These are phyloP conservation scores for Suhomyces bokatorum DNA, from an alignment of 1,139 yeast species.

Conservation along the genomic window DNA sequence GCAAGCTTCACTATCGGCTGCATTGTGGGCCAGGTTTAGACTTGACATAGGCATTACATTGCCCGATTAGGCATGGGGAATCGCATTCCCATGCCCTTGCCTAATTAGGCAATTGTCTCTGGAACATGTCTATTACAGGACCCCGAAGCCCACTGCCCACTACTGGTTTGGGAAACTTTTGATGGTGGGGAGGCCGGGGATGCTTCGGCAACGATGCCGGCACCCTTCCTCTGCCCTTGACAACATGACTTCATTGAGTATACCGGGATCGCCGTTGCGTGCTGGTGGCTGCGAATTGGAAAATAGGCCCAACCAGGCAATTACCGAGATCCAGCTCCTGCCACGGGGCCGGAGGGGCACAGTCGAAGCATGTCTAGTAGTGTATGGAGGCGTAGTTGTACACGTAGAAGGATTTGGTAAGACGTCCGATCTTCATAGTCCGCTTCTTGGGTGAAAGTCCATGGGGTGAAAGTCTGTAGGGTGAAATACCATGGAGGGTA, in stretches of 20 bases:
- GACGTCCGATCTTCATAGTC: too few relatives aligned
- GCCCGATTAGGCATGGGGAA: conserved; percentile 23
- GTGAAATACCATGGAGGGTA: too few relatives aligned
- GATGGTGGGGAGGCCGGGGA: conserved; percentile 4
- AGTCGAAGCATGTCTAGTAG: too few relatives aligned
- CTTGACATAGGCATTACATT: conserved; percentile 14
- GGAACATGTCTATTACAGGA: neutral
- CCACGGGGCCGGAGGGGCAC: too few relatives aligned
- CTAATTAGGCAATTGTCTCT: conserved; percentile 19
- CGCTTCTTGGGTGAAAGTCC: too few relatives aligned
- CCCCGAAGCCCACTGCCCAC: neutral
- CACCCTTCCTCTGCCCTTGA: neutral
- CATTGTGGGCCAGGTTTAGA: conserved; percentile 4
- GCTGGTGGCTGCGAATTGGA: conserved; percentile 3
- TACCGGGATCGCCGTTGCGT: neutral
- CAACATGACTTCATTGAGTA: conserved; percentile 5
- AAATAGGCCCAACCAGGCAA: neutral
- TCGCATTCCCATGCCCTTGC: conserved; percentile 15
- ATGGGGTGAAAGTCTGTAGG: too few relatives aligned
- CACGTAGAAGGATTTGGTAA: too few relatives aligned
- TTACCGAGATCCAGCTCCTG: neutral
- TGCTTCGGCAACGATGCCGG: neutral
- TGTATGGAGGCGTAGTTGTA: too few relatives aligned
- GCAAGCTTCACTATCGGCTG: conserved; percentile 1
- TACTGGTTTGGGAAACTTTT: conserved; percentile 1